Evolutionary conservation across 2,329 filamentous ascomycete species (phyloP), one percentile per base, ranked within the genome.

Genomic region (Calonectria pseudoturangicola): DNA sequence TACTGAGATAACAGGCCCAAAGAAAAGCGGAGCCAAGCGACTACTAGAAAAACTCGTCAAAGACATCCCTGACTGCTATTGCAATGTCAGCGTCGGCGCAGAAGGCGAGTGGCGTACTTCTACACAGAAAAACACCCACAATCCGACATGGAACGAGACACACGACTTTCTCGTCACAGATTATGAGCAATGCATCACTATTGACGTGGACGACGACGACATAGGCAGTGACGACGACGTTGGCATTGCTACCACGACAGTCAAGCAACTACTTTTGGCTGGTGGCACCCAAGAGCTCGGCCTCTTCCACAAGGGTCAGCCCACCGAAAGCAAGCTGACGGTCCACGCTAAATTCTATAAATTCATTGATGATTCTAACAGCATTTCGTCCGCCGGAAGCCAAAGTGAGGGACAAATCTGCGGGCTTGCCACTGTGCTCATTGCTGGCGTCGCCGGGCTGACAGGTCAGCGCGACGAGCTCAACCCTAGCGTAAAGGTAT

Each of bases 121-220:
- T 13, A 79, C 77, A 36, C 66, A 77, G 33, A 79, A 79, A 33
- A 79, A 79, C 71, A 79, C 70, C 0, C 78, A 79, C 25, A 69
- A 79, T 43, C 78, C 78, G 0, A 39, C 68, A 27, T 79, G 77
- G 78, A 75, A 79, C 47, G 78, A 79, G 66, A 79, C 78, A 36
- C 78, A 79, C 51, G 78, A 79, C 25, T 79, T 79, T 18, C 70
- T 79, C 10, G 77, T 79, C 25, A 79, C 78, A 1, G 78, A 79
- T 21, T 72, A 77, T 8, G 78, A 79, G 7, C 78, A 79, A 48
- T 25, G 54, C 8, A 79, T 79, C 8, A 77, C 72, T 0, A 60
- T 79, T 12, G 78, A 79, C n/a, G 33, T 79, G 4, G 41, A 72
- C 0, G 78, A 79, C 39, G 78, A 79, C 0, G 78, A 79, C 12